A percentile compares a stretch with the other conserved stretches of the same genome.
These are phyloP conservation scores for Cystofilobasidium ferigula DNA, from an alignment of 768 basidiomycete species.

Conservation along the genomic window DNA sequence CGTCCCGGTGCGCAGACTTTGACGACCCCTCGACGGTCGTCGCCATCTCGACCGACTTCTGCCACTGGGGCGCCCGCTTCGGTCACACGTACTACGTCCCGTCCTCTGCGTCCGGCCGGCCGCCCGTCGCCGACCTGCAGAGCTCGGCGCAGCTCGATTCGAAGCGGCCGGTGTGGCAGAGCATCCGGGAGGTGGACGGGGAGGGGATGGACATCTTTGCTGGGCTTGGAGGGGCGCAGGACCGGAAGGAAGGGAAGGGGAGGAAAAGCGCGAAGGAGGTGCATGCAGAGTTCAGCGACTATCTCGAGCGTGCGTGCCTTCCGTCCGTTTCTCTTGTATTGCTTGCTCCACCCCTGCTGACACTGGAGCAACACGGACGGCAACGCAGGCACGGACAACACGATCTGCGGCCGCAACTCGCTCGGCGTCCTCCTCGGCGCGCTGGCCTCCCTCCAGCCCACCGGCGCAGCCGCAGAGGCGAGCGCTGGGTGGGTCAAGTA, in stretches of 20 bases:
- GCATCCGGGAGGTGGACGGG: conserved; percentile 72
- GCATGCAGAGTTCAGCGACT: conserved; percentile 32
- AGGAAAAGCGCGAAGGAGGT: conserved; percentile 4
- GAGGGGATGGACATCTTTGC: conserved; percentile 57
- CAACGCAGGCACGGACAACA: conserved; percentile 61
- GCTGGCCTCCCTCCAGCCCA: conserved; percentile 45
- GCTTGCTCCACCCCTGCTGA: background rate
- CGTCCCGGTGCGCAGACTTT: conserved; percentile 41
- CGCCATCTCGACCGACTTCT: conserved; percentile 91
- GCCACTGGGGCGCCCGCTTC: conserved; percentile 88
- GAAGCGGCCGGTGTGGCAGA: conserved; percentile 59
- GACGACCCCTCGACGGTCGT: conserved; percentile 67
- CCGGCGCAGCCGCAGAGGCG: conserved; percentile 38
- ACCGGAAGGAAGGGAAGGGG: conserved; percentile 28
- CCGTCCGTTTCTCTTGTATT: background rate
- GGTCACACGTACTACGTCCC: conserved; percentile 81
- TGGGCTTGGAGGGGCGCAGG: too few species aligned
- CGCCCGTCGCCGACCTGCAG: conserved; percentile 25
- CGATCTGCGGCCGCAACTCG: conserved; percentile 87
- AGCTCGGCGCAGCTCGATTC: conserved; percentile 21
- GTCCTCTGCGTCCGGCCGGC: conserved; percentile 39
- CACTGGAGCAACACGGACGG: too few species aligned
- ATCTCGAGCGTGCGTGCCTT: conserved; percentile 31
- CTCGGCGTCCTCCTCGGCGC: conserved; percentile 85
- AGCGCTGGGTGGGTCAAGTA: conserved; percentile 64